Percentiles rank a stretch among this genome's conserved stretches.
These are phyloP conservation scores for Microsporum ferrugineum DNA, from an alignment of 2,329 filamentous ascomycete genomes.

Conservation along the genomic window DNA sequence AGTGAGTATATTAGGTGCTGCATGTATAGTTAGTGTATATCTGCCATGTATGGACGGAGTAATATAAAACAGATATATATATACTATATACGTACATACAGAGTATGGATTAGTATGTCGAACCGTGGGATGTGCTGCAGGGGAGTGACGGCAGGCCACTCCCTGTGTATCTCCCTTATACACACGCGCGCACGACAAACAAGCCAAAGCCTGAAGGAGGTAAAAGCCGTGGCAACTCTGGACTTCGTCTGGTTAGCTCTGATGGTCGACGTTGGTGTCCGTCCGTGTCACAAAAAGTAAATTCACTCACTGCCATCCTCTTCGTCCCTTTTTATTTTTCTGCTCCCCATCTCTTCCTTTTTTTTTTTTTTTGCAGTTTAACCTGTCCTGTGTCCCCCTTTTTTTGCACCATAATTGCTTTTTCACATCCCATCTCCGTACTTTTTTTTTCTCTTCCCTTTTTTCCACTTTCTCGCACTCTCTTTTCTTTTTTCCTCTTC, in stretches of 20 bases:
- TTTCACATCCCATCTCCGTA: not conserved
- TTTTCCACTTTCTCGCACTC: not conserved
- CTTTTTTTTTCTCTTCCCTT: not conserved
- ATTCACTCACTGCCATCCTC: not conserved
- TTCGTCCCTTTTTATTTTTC: not conserved
- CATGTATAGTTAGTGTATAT: not conserved
- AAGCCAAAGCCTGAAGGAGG: too few species aligned
- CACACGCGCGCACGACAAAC: not conserved
- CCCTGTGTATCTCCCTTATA: not conserved
- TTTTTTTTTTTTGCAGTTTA: not conserved
- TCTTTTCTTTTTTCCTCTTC: not conserved
- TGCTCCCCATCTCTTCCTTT: not conserved
- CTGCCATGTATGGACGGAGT: not conserved
- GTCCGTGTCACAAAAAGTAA: conserved; percentile 3
- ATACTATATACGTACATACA: not conserved
- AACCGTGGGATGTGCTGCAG: not conserved
- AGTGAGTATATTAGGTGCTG: not conserved
- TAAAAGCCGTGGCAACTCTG: not conserved
- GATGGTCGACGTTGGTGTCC: not conserved
- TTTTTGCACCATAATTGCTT: not conserved
- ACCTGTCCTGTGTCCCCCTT: not conserved
- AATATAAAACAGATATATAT: not conserved
- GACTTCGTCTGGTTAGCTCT: not conserved
- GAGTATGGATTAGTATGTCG: not conserved
- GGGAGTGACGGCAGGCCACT: not conserved